A percentile compares a stretch with the other conserved stretches of the same genome.
Conservation (phyloP, 1,284 basidiomycete genomes). For the Leccinum griseonigrum region DNA sequence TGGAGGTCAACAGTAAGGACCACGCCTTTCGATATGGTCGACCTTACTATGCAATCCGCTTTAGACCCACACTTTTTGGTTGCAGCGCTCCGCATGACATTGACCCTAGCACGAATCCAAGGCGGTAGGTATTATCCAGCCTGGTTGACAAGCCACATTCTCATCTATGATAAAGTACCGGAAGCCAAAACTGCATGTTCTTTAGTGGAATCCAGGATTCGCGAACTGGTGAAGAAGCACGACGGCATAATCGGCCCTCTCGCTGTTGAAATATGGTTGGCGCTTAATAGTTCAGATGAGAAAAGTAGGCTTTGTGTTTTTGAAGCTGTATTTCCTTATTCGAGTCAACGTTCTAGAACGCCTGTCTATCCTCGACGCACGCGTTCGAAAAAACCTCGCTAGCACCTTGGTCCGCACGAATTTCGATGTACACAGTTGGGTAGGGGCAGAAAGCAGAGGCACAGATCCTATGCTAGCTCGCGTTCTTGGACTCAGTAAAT, state of each 20-base stretch:
- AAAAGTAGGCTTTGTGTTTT: constrained; percentile 1
- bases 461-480: not conserved
- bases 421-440: not conserved
- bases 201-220: not conserved
- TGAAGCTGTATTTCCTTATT: not conserved
- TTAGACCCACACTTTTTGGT: not conserved
- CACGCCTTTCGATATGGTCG: not conserved
- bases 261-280: not conserved
- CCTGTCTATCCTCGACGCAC: not conserved
- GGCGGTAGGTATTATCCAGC: not conserved
- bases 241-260: not conserved
- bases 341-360: not conserved
- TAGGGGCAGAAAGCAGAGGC: not conserved
- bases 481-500: constrained; percentile 24
- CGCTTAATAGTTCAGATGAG: not conserved
- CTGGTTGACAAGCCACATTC: not conserved
- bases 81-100: not conserved
- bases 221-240: not conserved
- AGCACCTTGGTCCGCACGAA: constrained; percentile 7
- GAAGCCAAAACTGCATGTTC: not conserved
- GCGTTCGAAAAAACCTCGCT: constrained; percentile 19
- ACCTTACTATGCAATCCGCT: not conserved
- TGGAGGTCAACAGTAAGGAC: constrained; percentile 2
- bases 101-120: not conserved
- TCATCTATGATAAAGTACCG: not conserved